Evolutionary conservation across 2,329 filamentous ascomycete species (phyloP), one percentile per base, ranked within the genome.

Genomic region (Phoma herbarum): DNA sequence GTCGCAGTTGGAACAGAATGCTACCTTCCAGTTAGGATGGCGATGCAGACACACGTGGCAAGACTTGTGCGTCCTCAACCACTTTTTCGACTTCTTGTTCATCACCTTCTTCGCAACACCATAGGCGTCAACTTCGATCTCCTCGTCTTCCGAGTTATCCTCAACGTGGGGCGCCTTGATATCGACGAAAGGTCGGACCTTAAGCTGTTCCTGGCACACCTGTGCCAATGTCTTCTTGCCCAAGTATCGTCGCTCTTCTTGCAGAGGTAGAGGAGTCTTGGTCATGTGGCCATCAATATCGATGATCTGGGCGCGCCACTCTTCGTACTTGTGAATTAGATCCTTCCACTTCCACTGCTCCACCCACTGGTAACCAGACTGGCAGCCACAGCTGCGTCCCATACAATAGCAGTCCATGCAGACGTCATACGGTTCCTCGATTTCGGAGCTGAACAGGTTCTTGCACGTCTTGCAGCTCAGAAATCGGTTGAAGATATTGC

Each of bases 361-460:
- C 49, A 92, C 92, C 93, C 94, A 99, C 60, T 86, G 87, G 11
- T 97, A 84, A 11, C 88, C 88, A 3, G 93, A 96, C 49, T 96
- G 85, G 71, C 95, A 99, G 3, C 86, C 87, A 74, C 95, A 99
- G 44, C 93, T 97, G 50, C 95, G 87, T 22, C 95, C 95, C 90
- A 98, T 96, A n/a, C 88, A 90, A 72, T 96, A 99, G 73, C 95
- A 99, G 67, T 99, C 95, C 91, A 99, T 93, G 72, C 95, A 99
- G 22, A 99, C 85, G 75, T 99, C 95, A 74, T 98, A 99, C 0
- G 91, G 91, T 71, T 98, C 88, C 29, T 89, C 91, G 54, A 92
- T 89, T 25, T 88, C 90, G 59, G 85, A 85, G 11, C 85, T 81
- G 20, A 91, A 82, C 47, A 84, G 81, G 33, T 89, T 84, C 44